Base-by-base conservation (phyloP, 441 rosid species). In the Jatropha multifida region DNA sequence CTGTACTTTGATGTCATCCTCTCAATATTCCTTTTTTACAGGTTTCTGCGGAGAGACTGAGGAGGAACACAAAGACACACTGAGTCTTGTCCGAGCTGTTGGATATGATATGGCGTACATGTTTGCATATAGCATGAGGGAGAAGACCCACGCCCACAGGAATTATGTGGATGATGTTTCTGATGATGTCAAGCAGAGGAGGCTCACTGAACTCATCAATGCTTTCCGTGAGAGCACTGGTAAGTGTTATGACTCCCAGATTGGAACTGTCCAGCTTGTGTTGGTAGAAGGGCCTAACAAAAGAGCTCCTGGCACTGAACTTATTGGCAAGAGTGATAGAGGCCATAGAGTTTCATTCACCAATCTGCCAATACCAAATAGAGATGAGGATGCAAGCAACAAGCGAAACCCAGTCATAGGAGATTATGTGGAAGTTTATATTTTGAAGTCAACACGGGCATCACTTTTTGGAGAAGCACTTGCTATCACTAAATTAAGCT, bases 61-160 rank as follows among this genome's bases (percentile, higher is more conserved):
- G 79, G 97, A 93, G 82, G 94, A 95, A 65, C 99, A 93, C 76
- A 67, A 81, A 78, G 97, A 87, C 65, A 91, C 98, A 0, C 77
- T 93, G 38, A 91, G 91, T 83, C 89, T 92, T 10, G 77, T 95
- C 63, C 88, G 79, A 77, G 78, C 85, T 11, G 97, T 90, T 61
- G 89, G 93, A 48, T 93, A 88, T 77, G 98, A 95, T 73, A 93
- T 93, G 98, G 95, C 98, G 13, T 92, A 90, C 84, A 90, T 95
- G 95, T 93, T 95, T 88, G 98, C 99, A 63, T 95, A 93, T 80
- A 95, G 96, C 88, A 93, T 93, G 98, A 84, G 97, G 72, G 98
- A 93, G 81, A 95, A 91, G 76, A 92, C 98, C 0, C 97, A 93
- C 82, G 99, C 99, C 38, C 90, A 95, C 52, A 80, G 97, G 75